These are phyloP conservation scores for Amanita molliuscula DNA, from an alignment of 768 basidiomycete genomes.

Conservation along the genomic window DNA sequence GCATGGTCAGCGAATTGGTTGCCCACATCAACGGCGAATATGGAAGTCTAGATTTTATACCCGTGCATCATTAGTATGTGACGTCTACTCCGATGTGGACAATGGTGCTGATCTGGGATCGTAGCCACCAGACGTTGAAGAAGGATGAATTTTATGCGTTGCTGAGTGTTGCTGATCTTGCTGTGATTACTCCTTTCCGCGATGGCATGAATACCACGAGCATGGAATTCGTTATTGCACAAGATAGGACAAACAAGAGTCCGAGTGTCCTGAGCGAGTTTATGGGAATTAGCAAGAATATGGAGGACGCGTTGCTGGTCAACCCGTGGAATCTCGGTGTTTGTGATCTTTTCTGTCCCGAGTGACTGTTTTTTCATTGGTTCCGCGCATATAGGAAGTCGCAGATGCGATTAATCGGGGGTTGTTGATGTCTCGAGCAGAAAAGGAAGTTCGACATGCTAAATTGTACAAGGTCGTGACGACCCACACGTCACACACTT, in stretches of 20 bases:
- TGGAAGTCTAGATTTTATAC: constrained; percentile 89
- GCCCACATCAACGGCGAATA: constrained; percentile 94
- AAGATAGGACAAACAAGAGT: constrained; percentile 71
- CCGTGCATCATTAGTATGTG: constrained; percentile 94
- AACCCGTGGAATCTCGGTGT: constrained; percentile 96
- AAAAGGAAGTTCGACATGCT: constrained; percentile 67
- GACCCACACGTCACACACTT: constrained; percentile 90
- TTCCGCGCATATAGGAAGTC: constrained; percentile 45
- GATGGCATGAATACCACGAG: constrained; percentile 99
- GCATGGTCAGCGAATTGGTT: constrained; percentile 88
- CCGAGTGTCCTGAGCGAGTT: constrained; percentile 94
- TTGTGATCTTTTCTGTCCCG: constrained; percentile 16
- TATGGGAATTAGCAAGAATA: constrained; percentile 92
- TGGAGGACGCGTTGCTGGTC: constrained; percentile 81
- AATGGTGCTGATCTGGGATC: neutral
- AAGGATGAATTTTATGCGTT: constrained; percentile 98
- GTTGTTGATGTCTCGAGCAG: constrained; percentile 66
- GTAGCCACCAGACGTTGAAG: constrained; percentile 91
- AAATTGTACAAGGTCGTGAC: constrained; percentile 77
- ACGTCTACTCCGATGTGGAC: neutral
- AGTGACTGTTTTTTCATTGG: neutral
- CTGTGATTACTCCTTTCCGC: constrained; percentile 87
- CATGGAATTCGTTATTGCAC: constrained; percentile 97
- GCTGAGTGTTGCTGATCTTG: constrained; percentile 86
- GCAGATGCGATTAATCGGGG: constrained; percentile 86